Conservation (phyloP, 169 alveolate species). For the Plasmodium knowlesi region DNA sequence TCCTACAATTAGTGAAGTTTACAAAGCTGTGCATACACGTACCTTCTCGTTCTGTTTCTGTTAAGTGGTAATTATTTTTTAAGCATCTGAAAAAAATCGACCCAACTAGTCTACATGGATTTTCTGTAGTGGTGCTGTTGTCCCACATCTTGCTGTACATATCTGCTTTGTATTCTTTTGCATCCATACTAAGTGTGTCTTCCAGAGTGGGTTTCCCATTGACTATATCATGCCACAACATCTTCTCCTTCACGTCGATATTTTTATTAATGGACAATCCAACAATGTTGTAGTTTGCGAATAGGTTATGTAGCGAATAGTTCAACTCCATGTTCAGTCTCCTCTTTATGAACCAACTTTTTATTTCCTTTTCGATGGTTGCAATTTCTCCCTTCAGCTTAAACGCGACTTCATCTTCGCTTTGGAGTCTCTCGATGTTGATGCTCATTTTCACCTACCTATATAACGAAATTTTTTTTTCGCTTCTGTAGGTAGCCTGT, state of each 20-base stretch:
- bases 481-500: background rate
- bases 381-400: conserved; percentile 79
- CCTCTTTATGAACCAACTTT: conserved; percentile 85
- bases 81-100: conserved; percentile 83
- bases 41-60: conserved; percentile 56
- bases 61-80: conserved; percentile 78
- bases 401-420: background rate
- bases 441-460: conserved; percentile 27
- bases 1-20: conserved; percentile 81
- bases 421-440: background rate
- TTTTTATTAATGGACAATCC: conserved; percentile 82
- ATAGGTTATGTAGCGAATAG: conserved; percentile 75
- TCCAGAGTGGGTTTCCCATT: conserved; percentile 89
- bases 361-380: conserved; percentile 79
- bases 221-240: conserved; percentile 84
- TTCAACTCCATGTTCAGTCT: conserved; percentile 84
- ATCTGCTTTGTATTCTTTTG: conserved; percentile 90
- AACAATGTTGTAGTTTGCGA: conserved; percentile 81
- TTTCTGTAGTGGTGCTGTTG: conserved; percentile 86
- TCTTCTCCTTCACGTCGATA: conserved; percentile 77
- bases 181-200: conserved; percentile 84
- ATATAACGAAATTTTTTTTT: background rate
- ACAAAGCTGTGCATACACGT: conserved; percentile 76
- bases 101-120: conserved; percentile 86
- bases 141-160: conserved; percentile 83